A percentile compares a stretch with the other conserved stretches of the same genome.
These are phyloP conservation scores for Melanogaster broomeanus DNA, from an alignment of 768 basidiomycete species.

Conservation along the genomic window DNA sequence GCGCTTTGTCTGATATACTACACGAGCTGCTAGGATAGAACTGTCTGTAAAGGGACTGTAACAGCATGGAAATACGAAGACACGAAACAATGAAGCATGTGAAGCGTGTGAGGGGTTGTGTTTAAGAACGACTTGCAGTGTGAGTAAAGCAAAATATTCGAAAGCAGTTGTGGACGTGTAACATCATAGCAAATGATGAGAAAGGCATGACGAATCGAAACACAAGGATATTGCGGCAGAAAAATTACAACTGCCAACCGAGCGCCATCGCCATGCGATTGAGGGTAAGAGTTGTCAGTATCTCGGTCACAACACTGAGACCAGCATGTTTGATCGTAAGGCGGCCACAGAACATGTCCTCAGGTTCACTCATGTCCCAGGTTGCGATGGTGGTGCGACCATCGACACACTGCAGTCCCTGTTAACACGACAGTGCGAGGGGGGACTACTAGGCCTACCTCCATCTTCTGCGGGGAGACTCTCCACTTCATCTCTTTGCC, in stretches of 20 bases:
- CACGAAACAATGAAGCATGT: constrained; percentile 1
- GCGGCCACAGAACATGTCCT: constrained; percentile 58
- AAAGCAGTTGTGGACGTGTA: not conserved
- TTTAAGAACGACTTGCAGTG: not conserved
- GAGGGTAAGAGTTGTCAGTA: constrained; percentile 72
- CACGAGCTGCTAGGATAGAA: not conserved
- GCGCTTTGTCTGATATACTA: not conserved
- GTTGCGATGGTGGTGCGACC: constrained; percentile 60
- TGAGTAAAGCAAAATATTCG: not conserved
- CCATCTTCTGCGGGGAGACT: constrained; percentile 60
- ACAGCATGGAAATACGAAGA: constrained; percentile 15
- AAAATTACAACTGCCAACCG: constrained; percentile 44
- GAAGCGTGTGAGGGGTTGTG: not conserved
- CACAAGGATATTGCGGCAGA: constrained; percentile 9
- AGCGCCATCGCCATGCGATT: constrained; percentile 69
- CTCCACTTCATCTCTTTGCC: constrained; percentile 80
- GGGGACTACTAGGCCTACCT: constrained; percentile 48
- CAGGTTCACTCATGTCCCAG: constrained; percentile 65
- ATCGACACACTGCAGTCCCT: constrained; percentile 56
- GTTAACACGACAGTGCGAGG: constrained; percentile 3
- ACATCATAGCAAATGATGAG: constrained; percentile 4
- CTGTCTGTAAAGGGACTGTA: not conserved
- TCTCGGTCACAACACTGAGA: constrained; percentile 69
- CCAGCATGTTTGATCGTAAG: constrained; percentile 60
- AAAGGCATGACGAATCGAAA: constrained; percentile 1